Percentiles rank a stretch among this genome's conserved stretches.
Conservation (phyloP, 768 basidiomycete species). For the Podaxis carcinomalis region DNA sequence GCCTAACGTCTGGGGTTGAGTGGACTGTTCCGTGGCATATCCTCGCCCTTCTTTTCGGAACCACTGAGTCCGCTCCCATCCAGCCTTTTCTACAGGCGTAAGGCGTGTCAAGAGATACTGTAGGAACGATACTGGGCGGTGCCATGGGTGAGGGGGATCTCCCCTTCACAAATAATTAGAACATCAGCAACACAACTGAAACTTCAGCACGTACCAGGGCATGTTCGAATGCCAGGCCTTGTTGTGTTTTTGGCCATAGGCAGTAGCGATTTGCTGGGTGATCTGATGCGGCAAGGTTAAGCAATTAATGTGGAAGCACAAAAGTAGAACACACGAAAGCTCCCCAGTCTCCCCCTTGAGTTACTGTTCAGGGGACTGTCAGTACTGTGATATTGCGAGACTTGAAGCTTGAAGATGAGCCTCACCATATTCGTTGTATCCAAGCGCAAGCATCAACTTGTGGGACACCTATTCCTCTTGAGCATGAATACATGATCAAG, state of each 20-base stretch:
- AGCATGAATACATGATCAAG: background rate
- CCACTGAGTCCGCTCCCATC: slow-evolving; percentile 23
- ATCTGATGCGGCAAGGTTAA: slow-evolving; percentile 15
- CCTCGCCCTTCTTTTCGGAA: slow-evolving; percentile 28
- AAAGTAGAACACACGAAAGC: background rate
- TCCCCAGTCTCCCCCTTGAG: slow-evolving; percentile 25
- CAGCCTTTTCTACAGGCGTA: slow-evolving; percentile 29
- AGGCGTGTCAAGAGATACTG: slow-evolving; percentile 24
- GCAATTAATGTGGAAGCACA: background rate
- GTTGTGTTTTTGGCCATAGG: slow-evolving; percentile 31
- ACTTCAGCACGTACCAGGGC: slow-evolving; percentile 28
- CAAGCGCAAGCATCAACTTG: slow-evolving; percentile 45
- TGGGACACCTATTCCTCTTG: slow-evolving; percentile 31
- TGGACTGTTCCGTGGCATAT: slow-evolving; percentile 37
- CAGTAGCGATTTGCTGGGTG: slow-evolving; percentile 22
- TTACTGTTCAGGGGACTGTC: slow-evolving; percentile 19
- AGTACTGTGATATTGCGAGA: background rate
- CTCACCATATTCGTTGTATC: slow-evolving; percentile 44
- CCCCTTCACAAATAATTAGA: slow-evolving; percentile 11
- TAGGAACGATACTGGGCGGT: slow-evolving; percentile 22
- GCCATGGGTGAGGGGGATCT: slow-evolving; percentile 18
- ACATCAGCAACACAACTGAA: background rate
- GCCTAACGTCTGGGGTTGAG: slow-evolving; percentile 49
- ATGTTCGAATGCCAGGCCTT: slow-evolving; percentile 54
- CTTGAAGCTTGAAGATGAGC: background rate